Evolutionary conservation across 2,329 filamentous ascomycete species (phyloP), one percentile per base, ranked within the genome.

Genomic region (Herpotrichia juniperi): DNA sequence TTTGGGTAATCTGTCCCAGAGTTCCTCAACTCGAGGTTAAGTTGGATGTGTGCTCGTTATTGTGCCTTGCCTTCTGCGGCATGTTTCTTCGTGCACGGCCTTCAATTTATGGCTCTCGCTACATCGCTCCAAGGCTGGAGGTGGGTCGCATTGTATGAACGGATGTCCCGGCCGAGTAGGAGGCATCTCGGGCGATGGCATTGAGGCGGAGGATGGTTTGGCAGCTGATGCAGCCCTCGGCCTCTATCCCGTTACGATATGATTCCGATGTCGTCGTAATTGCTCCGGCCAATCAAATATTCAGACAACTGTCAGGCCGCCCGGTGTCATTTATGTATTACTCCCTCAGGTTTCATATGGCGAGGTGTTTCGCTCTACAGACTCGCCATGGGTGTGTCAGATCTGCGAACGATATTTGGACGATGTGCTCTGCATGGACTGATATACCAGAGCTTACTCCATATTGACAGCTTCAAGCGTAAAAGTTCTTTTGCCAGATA

Each of bases 341-440:
- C 28, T 46, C 22, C 14, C 37, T 40, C 37, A 14, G 14, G 37
- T 40, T 40, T 40, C 37, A 40, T 6, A 40, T 40, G 37, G 19
- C 19, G 21, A 40, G 21, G 30, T 35, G 16, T 24, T 30, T 30
- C n/a, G 25, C 25, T 22, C 8, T 9, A 30, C 42, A 44, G 24
- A 14, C 25, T 17, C 14, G 24, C 26, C 43, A 46, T 35, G 43
- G 43, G 43, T 25, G 22, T 46, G n/a, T 46, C 31, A 19, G 30
- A 46, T 46, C 30, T 35, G 16, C 43, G 30, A 46, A 46, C 43
- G 19, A 40, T 24, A 24, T 11, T 40, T 24, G 22, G 37, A n/a
- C 16, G 31, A 9, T 34, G 14, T 34, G 31, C 31, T 16, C 10
- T 34, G 31, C 31, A 16, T 5, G 31, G n/a, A 34, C 9, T 34